A percentile compares a stretch with the other conserved stretches of the same genome.
These are phyloP conservation scores for Paulinella micropora DNA, from an alignment of 78 protist genomes.

Conservation along the genomic window DNA sequence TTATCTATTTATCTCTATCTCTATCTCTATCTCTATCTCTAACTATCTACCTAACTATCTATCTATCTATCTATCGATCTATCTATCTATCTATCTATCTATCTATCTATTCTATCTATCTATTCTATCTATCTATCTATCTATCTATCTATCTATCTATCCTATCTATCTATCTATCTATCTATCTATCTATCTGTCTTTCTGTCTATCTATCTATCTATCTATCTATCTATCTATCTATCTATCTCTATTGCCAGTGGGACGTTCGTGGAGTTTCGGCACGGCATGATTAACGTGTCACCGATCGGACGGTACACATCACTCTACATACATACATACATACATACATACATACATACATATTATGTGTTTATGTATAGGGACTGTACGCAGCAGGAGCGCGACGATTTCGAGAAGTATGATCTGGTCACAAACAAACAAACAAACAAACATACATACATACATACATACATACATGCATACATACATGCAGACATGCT, in stretches of 20 bases:
- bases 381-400: background rate
- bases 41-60: background rate
- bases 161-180: background rate
- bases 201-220: background rate
- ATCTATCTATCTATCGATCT: background rate
- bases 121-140: background rate
- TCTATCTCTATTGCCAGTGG: conserved; percentile 76
- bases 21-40: no score
- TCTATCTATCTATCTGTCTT: background rate
- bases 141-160: background rate
- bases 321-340: background rate
- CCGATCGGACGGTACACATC: conserved; percentile 95
- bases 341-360: background rate
- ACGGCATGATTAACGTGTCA: conserved; percentile 94
- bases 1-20: no score
- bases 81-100: background rate
- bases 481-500: background rate
- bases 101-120: background rate
- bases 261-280: conserved; percentile 87
- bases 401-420: conserved; percentile 1
- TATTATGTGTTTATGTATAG: no score
- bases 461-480: background rate
- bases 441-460: background rate
- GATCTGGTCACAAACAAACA: background rate
- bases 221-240: background rate